Evolutionary conservation across 768 basidiomycete species (phyloP).

Genomic region (Boletus reticuloceps): DNA sequence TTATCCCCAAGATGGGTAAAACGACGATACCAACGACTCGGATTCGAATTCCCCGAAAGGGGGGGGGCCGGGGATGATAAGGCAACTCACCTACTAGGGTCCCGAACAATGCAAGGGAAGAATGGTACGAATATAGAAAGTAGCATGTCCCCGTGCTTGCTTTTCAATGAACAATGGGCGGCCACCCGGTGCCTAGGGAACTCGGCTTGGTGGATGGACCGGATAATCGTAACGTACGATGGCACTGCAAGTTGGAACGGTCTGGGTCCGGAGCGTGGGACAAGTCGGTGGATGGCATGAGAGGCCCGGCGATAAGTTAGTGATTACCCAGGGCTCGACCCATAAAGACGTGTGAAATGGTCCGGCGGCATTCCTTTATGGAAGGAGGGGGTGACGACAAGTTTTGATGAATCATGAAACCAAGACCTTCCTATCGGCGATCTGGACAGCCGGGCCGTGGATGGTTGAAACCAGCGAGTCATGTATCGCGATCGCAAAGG

Average conservation of each 20-base stretch:
- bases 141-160: no score
- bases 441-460: not conserved
- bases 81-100: no score
- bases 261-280: no score
- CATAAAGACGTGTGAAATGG: no score
- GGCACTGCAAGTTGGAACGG: not conserved
- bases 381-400: slow-evolving; percentile 1
- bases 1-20: no score
- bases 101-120: no score
- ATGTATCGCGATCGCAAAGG: not conserved
- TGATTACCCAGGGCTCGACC: not conserved
- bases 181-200: not conserved
- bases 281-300: no score
- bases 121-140: no score
- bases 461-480: not conserved
- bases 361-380: slow-evolving; percentile 1
- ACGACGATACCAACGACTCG: no score
- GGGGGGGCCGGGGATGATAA: no score
- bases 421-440: not conserved
- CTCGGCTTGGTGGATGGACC: not conserved
- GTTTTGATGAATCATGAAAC: not conserved
- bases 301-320: not conserved
- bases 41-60: no score
- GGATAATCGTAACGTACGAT: not conserved
- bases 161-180: not conserved